These are phyloP conservation scores for Fusarium acutatum DNA, from an alignment of 2,329 filamentous ascomycete genomes.

Conservation along the genomic window DNA sequence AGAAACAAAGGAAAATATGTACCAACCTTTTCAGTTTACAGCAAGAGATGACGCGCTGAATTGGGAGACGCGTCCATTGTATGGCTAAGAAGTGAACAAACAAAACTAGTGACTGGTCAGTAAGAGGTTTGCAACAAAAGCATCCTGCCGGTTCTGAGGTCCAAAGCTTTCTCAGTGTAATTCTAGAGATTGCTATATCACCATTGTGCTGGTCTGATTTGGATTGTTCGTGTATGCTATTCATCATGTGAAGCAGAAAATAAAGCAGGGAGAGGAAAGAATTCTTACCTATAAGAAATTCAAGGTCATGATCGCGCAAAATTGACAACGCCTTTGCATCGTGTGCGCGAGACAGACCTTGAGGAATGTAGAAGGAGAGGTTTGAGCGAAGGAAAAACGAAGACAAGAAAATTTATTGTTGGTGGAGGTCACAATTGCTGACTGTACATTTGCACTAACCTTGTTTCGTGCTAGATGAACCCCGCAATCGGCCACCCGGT, in stretches of 20 bases:
- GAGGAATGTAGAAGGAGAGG: conserved; percentile 30
- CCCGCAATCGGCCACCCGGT: conserved; percentile 36
- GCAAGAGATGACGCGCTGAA: conserved; percentile 1
- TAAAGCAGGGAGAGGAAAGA: not conserved
- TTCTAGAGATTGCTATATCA: conserved; percentile 61
- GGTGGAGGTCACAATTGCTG: conserved; percentile 37
- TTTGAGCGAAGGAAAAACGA: conserved; percentile 16
- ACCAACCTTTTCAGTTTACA: conserved; percentile 57
- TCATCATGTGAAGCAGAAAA: conserved; percentile 46
- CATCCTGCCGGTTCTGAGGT: conserved; percentile 25
- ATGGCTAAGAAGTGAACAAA: not conserved
- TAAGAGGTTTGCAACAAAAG: not conserved
- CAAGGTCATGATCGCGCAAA: conserved; percentile 15
- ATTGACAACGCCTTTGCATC: conserved; percentile 37
- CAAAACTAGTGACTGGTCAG: conserved; percentile 26
- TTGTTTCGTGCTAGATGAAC: conserved; percentile 12
- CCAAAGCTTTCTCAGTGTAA: conserved; percentile 62
- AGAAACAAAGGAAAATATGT: not conserved
- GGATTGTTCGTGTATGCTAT: conserved; percentile 64
- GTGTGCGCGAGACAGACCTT: conserved; percentile 31
- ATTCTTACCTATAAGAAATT: conserved; percentile 37
- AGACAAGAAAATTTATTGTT: conserved; percentile 39
- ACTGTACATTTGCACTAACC: conserved; percentile 41
- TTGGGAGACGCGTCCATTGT: conserved; percentile 9
- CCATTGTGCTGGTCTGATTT: conserved; percentile 68